Base-by-base conservation (phyloP, 257 asterid species). In the Cordia subcordata region DNA sequence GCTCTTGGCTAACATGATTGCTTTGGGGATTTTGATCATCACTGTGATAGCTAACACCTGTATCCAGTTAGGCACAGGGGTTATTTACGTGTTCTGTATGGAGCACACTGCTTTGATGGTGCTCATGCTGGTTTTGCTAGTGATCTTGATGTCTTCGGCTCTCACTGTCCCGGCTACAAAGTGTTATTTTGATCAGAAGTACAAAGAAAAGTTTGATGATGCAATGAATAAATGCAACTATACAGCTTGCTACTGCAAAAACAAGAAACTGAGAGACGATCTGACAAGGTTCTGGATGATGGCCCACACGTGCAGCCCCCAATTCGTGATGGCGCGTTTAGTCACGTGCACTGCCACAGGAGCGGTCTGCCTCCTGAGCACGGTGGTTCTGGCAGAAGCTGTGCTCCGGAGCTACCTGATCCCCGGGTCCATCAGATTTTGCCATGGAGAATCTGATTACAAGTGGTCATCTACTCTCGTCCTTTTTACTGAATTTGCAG, bases 251-350 rank as follows among this genome's bases (percentile, higher is more conserved):
- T 19, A 60, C 15, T 51, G 77, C 18, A 35, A 78, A 23, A 8
- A 62, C 13, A 61, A 60, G 49, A 85, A 77, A 58, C 58, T 83
- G 65, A 79, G 67, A 49, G 79, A 65, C 4, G 85, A 86, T 58
- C 71, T 89, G 32, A 72, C 69, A 39, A 79, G 80, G 52, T 79
- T 73, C 62, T 89, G 96, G 96, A 84, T 84, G 82, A 84, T 89
- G 96, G 95, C 96, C 0, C 88, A 83, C 52, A 89, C 95, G 38
- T 80, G 95, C 20, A 76, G 73, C 60, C 95, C 95, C 0, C 95
- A 89, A 51, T 89, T 83, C 18, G 94, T 89, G 54, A 56, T 68
- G 75, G 88, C 75, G 10, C 89, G 89, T 17, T 40, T 82, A 17
- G 89, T 87, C 0, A 89, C 97, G 0, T 75, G 94, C 65, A 84